Base-by-base conservation (phyloP, 345 rosid genomes). In the Theobroma cacao region DNA sequence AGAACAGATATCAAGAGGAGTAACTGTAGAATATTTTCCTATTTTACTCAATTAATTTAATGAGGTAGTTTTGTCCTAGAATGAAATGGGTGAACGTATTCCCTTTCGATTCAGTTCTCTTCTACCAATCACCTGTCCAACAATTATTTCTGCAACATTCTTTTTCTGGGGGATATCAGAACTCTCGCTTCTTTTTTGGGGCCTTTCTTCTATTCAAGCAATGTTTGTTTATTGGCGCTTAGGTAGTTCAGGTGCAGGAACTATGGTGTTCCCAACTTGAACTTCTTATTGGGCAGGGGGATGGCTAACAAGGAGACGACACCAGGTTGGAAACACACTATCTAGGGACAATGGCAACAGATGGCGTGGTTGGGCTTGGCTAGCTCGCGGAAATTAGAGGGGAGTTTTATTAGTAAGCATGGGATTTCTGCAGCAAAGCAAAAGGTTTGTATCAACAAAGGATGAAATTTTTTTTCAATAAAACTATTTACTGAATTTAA, bases 21-120 rank as follows among this genome's bases (percentile, higher is more conserved):
- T 48, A 31, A 75, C 9, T 75, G 71, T 75, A 75, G 71, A 63
- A 45, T 75, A 48, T 75, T 41, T 45, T 74, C 41, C 6, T 59
- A 59, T 58, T 58, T 73, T 74, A 22, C 20, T 55, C 48, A 11
- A 75, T 38, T n/a, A 7, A 72, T 8, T 18, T 72, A 53, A 52
- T 3, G 31, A 53, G 63, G 18, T 72, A 53, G 75, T 72, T 31
- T 72, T 52, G 33, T 12, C 55, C 11, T 24, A 40, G 9, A 11
- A 7, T 63, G 43, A 17, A 62, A 62, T 30, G n/a, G n/a, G 20
- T 62, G 67, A 20, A 30, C 31, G 41, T 14, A 10, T 58, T 18
- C 8, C 8, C 7, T 55, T 55, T 55, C 11, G 18, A 2, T 24
- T 10, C 1, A 3, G 30, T 55, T 59, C 34, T 26, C 33, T 59